Evolutionary conservation across 139 green algal species (phyloP), one percentile per base, ranked within the genome.

Genomic region (Coccomyxa sp.): DNA sequence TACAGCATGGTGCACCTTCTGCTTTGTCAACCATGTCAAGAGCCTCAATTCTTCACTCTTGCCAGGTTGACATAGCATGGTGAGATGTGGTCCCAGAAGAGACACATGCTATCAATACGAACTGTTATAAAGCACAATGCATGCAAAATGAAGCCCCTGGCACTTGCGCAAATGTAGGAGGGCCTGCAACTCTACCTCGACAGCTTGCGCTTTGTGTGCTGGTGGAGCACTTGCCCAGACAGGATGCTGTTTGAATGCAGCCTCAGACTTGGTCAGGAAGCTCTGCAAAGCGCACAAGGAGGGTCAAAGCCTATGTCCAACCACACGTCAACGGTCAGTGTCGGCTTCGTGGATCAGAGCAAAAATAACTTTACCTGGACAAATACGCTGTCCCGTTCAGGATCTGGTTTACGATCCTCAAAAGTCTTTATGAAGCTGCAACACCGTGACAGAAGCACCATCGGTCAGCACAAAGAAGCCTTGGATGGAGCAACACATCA

Each of bases 221-320:
- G 82, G 81, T 12, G 82, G 87, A 30, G 84, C 85, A 28, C 88
- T 92, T 10, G 85, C 84, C 93, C 95, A 99, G 79, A 98, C 85
- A 9, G 94, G 92, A 82, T 99, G 96, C 23, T 81, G 32, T 15
- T 83, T 85, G 81, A 99, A 98, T 0, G 87, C 81, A 0, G 66
- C 76, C 84, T 98, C 96, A 82, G 92, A 96, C 45, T 87, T 82
- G 11, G 80, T 66, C 58, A 98, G 78, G 83, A 99, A 99, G 13
- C 89, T 86, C 92, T 98, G 92, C 57, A 89, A 75, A 25, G 51
- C 0, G 11, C 16, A 60, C 23, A 28, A 28, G 3, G 10, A 63
- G 15, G 0, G n/a, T 78, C 27, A 16, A 57, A 38, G 71, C 14
- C n/a, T 18, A 78, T 21, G 27, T 32, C 7, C 1, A 45, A 16